A percentile compares a stretch with the other conserved stretches of the same genome.
Evolutionary conservation across 106 monocot species (phyloP).

Genomic region (Acorus gramineus): DNA sequence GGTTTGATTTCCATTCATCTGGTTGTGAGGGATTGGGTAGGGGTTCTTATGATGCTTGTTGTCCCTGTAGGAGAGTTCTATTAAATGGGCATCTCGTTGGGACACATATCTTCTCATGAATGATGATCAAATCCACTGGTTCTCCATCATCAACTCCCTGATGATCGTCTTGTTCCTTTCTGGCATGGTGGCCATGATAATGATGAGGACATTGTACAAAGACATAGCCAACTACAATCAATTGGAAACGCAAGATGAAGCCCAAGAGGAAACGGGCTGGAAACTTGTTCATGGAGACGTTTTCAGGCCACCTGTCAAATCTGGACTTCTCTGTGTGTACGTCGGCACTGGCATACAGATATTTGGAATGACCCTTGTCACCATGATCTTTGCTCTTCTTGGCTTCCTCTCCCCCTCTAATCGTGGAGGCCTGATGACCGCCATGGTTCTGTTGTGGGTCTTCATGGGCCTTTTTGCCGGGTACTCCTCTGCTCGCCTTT

Average conservation of each 20-base stretch:
- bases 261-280: constrained; percentile 57
- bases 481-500: constrained; percentile 39
- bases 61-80: constrained; percentile 30
- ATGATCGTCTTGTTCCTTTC: constrained; percentile 57
- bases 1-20: neutral
- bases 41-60: neutral
- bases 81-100: constrained; percentile 59
- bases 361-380: constrained; percentile 48
- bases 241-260: constrained; percentile 44
- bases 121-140: constrained; percentile 58
- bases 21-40: too few species aligned
- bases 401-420: constrained; percentile 49
- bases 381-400: constrained; percentile 46
- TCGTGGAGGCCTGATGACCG: constrained; percentile 50
- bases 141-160: constrained; percentile 52
- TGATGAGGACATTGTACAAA: constrained; percentile 52
- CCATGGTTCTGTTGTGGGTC: constrained; percentile 50
- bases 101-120: constrained; percentile 51
- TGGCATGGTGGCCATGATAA: constrained; percentile 60
- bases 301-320: constrained; percentile 39
- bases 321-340: constrained; percentile 40
- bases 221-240: constrained; percentile 56
- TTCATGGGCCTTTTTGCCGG: constrained; percentile 50
- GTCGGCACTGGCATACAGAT: constrained; percentile 52
- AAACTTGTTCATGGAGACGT: constrained; percentile 54